phyloP scores from a whole-genome alignment of 2,329 filamentous ascomycete genomes.

The Penicillium sp. region DNA sequence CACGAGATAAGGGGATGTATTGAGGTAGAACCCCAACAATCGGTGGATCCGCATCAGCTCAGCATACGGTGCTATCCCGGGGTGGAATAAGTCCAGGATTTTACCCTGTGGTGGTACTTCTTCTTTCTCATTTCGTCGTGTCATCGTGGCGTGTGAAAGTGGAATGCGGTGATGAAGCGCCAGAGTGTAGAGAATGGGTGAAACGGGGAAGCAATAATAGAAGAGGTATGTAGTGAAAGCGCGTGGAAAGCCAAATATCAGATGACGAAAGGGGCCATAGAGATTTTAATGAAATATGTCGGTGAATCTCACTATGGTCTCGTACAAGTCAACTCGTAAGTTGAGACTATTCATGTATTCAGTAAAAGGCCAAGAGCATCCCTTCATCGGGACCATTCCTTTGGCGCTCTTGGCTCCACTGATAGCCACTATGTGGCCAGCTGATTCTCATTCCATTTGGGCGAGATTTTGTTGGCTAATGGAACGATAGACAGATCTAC shows the following conservation, averaged over 20 bases:
- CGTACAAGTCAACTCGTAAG: no score
- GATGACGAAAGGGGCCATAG: no score
- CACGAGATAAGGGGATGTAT: background rate
- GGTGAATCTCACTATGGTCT: no score
- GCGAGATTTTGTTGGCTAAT: background rate
- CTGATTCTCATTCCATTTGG: background rate
- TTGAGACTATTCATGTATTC: no score
- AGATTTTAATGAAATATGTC: no score
- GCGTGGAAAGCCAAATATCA: no score
- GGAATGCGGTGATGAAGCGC: no score
- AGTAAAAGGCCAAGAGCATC: no score
- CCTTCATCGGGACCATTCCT: background rate
- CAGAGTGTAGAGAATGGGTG: no score
- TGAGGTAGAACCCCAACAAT: background rate
- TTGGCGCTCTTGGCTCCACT: background rate
- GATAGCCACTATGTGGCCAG: background rate
- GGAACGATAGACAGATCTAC: background rate
- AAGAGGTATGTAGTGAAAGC: no score
- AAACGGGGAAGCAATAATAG: no score
- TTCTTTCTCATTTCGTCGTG: background rate
- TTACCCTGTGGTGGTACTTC: background rate
- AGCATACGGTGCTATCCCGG: background rate
- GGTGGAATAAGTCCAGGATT: background rate
- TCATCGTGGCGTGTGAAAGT: background rate
- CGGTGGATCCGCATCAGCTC: background rate